Conservation (phyloP, 2,329 filamentous ascomycete genomes). For the Cercospora sp. region DNA sequence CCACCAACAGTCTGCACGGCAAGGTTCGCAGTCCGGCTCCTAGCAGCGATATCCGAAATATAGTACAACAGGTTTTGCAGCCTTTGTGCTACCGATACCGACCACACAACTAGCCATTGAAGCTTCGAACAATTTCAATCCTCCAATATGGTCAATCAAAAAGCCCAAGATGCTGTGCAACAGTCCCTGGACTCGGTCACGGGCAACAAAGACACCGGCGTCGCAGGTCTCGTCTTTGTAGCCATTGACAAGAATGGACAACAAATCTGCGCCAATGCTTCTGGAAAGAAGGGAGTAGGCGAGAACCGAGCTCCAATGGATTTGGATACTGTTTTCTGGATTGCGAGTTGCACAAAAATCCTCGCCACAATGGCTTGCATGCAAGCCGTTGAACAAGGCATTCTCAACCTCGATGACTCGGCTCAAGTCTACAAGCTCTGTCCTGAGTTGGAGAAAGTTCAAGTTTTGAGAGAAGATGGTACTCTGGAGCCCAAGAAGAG, state of each 20-base stretch:
- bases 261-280: constrained; percentile 45
- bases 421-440: constrained; percentile 43
- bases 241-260: constrained; percentile 49
- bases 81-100: neutral
- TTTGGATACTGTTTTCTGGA: constrained; percentile 60
- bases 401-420: constrained; percentile 45
- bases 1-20: neutral
- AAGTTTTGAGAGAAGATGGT: constrained; percentile 45
- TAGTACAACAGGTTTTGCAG: neutral
- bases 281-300: constrained; percentile 43
- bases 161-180: constrained; percentile 41
- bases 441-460: constrained; percentile 46
- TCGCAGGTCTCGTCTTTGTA: constrained; percentile 48
- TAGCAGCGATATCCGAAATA: neutral
- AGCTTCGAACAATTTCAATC: neutral
- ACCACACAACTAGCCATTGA: neutral
- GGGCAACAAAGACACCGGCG: constrained; percentile 34
- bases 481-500: constrained; percentile 46
- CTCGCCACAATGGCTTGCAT: constrained; percentile 48
- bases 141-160: constrained; percentile 28
- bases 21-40: neutral
- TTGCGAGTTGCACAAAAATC: constrained; percentile 55
- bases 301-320: constrained; percentile 55
- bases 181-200: constrained; percentile 40
- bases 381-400: constrained; percentile 50